A percentile compares a stretch with the other conserved stretches of the same genome.
Evolutionary conservation across 371 early-diverging fungal genomes (phyloP).

Genomic region (Mortierella sp.): DNA sequence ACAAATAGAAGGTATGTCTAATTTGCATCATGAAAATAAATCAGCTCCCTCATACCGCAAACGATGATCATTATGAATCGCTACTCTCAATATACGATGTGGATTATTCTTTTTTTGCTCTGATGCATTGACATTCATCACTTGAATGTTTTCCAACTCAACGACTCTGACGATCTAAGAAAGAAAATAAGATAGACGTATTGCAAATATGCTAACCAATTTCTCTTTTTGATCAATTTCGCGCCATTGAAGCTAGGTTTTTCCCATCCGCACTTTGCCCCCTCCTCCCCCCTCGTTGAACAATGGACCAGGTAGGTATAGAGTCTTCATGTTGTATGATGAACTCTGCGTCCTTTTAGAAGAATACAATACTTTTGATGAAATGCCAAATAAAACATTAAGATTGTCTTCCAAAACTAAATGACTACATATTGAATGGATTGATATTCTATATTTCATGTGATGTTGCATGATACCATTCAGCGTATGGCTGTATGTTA

Average conservation of each 20-base stretch:
- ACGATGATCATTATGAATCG: constrained; percentile 56
- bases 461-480: too few species aligned
- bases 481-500: too few species aligned
- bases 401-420: too few species aligned
- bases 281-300: background rate
- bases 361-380: too few species aligned
- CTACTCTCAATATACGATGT: constrained; percentile 57
- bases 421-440: too few species aligned
- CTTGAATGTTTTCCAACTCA: background rate
- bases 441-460: too few species aligned
- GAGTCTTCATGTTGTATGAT: too few species aligned
- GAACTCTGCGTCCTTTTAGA: too few species aligned
- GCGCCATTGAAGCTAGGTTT: background rate
- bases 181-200: background rate
- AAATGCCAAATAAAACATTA: too few species aligned
- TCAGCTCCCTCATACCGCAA: constrained; percentile 17
- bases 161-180: too few species aligned
- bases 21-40: background rate
- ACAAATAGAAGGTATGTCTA: background rate
- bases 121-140: constrained; percentile 2
- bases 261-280: too few species aligned
- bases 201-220: background rate
- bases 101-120: constrained; percentile 44
- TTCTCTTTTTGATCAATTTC: background rate
- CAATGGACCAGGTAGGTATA: background rate